Base-by-base conservation (phyloP, 2,329 filamentous ascomycete genomes). In the Curvularia sp. region DNA sequence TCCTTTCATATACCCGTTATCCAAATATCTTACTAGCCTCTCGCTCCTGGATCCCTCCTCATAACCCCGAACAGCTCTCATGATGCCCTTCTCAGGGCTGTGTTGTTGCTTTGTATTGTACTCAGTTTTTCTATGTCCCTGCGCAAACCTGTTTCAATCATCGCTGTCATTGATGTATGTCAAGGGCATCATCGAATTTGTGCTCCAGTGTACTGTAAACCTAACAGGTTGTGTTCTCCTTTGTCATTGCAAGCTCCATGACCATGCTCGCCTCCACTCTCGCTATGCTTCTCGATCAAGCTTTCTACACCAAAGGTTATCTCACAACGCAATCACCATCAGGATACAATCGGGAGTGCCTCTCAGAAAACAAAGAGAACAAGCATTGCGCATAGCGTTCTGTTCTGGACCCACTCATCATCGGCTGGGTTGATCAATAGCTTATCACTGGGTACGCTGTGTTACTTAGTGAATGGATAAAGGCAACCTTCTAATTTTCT, bases 231-330 rank as follows among this genome's bases (percentile, higher is more conserved):
- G 72, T 74, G 1, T 39, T 72, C 1, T 74, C 72, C 1, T 72
- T 74, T 36, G 65, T 73, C 13, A 59, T 70, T 27, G 69, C 71
- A 23, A 73, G 71, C 55, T 59, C 67, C 45, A 67, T 74, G 65
- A 73, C 72, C 2, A 74, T 70, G 0, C 56, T 59, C 2, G 68
- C 71, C 18, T 73, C 71, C 0, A 66, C 74, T n/a, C 57, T 74
- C 12, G 72, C 70, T 6, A 73, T 74, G 64, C 48, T 74, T n/a
- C 69, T 75, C 41, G 71, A 74, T 50, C 70, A 73, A 47, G 65
- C 66, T 0, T 70, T 69, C 48, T 64, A 73, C 38, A 54, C 61
- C 1, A 73, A 71, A 52, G 69, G 68, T 12, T 64, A 59, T 1
- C 72, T 73, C 49, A 63, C 60, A 8, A 42, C 63, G 1, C 59